Evolutionary conservation across 2,329 filamentous ascomycete genomes (phyloP).

Genomic region (Didymella keratinophila): DNA sequence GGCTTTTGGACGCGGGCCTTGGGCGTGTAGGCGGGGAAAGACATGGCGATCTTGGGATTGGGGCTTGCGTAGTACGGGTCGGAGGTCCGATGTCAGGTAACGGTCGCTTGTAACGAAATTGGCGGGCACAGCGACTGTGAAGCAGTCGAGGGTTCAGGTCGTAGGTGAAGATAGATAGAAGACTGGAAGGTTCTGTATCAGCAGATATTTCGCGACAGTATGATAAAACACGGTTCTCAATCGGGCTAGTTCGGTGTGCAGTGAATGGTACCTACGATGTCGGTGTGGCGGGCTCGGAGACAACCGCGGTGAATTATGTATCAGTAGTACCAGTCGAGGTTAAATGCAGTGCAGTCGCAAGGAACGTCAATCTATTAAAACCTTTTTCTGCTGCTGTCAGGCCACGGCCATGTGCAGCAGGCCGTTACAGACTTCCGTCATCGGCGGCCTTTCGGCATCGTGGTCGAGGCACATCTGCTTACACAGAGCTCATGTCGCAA

Average conservation of each 20-base stretch:
- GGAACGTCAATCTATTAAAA: conserved; percentile 10
- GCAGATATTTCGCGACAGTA: conserved; percentile 43
- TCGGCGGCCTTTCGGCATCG: conserved; percentile 29
- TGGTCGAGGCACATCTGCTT: conserved; percentile 38
- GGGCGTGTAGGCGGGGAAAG: conserved; percentile 45
- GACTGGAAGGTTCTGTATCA: conserved; percentile 29
- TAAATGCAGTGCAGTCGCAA: not conserved
- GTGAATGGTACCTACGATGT: conserved; percentile 21
- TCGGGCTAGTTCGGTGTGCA: conserved; percentile 29
- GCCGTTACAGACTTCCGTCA: conserved; percentile 25
- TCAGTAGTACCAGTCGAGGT: not conserved
- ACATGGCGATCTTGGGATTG: conserved; percentile 31
- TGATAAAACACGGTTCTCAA: conserved; percentile 32
- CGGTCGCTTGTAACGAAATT: conserved; percentile 3
- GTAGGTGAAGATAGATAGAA: conserved; percentile 15
- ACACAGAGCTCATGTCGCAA: conserved; percentile 24
- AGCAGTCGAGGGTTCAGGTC: conserved; percentile 8
- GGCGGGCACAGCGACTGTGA: not conserved
- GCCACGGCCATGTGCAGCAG: conserved; percentile 24
- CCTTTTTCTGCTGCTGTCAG: conserved; percentile 12
- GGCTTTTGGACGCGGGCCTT: conserved; percentile 53
- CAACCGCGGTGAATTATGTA: conserved; percentile 1
- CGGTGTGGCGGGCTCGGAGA: conserved; percentile 22
- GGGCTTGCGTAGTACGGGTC: conserved; percentile 14
- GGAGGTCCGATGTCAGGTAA: conserved; percentile 24